phyloP scores from a whole-genome alignment of 345 rosid species.

The Acer yangbiense region DNA sequence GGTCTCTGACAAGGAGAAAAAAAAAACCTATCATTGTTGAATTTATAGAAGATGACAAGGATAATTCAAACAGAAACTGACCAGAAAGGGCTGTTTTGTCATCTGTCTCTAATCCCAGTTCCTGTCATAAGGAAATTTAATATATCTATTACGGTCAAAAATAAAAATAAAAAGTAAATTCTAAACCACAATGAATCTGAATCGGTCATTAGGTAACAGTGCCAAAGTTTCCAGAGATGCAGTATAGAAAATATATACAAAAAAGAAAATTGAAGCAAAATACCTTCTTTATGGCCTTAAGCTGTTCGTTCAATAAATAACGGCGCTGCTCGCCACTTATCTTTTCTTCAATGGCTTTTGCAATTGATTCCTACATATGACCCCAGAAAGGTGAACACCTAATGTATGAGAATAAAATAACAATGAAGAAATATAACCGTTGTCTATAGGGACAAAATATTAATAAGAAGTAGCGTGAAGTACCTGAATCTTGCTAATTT shows the following conservation, averaged over 20 bases:
- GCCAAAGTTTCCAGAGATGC: conserved; percentile 1
- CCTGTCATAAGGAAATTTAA: conserved; percentile 50
- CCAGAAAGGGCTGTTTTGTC: conserved; percentile 98
- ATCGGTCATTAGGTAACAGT: not conserved
- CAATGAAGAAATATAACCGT: conserved; percentile 4
- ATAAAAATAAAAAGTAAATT: conserved; percentile 6
- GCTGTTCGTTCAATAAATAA: conserved; percentile 95
- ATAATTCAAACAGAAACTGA: conserved; percentile 35
- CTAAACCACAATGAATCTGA: not conserved
- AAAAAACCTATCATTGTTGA: not conserved
- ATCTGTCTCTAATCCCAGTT: conserved; percentile 97
- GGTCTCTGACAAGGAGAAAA: not conserved
- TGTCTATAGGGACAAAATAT: not conserved
- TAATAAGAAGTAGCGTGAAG: conserved; percentile 5
- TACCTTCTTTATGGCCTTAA: conserved; percentile 99
- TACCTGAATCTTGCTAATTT: conserved; percentile 98
- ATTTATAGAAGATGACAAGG: conserved; percentile 14
- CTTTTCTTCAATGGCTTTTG: conserved; percentile 98
- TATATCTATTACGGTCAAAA: conserved; percentile 18
- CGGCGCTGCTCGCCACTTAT: conserved; percentile 99
- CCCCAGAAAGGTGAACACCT: conserved; percentile 6
- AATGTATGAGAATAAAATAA: conserved; percentile 15
- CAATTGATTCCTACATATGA: conserved; percentile 78
- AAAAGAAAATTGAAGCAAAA: conserved; percentile 8
- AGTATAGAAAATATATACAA: not conserved